Base-by-base conservation (phyloP, 306 rosid genomes). In the Ceratonia siliqua region DNA sequence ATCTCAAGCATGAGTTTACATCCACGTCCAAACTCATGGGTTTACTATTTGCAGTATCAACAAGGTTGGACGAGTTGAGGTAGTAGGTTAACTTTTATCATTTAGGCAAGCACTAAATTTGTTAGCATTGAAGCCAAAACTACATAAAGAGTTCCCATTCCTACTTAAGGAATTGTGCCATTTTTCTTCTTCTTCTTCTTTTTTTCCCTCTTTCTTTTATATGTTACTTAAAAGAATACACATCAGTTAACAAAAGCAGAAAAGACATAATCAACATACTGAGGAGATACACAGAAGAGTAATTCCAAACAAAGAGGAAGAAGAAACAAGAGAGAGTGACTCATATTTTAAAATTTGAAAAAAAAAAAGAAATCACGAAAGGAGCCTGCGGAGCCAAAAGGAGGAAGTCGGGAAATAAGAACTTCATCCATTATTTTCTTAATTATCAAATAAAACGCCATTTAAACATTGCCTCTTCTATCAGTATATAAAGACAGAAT, bases 1-100 rank as follows among this genome's bases (percentile, higher is more conserved):
- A 66, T 50, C 32, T 55, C 36, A 24, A 66, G 75, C 57, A 38
- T 21, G 46, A 80, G 4, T 75, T 38, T 62, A 50, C 66, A 56
- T 57, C 25, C 35, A 30, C 49, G 24, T 42, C 33, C 62, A 77
- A 30, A 4, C 25, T n/a, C 36, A 54, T 15, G 20, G 65, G 35
- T 28, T 21, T 14, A 21, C 12, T 27, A 39, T 39, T 62, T 21
- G 69, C 15, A 2, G 12, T 15, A 38, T 36, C 18, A 5, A 41
- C 33, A 41, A 39, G 39, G 11, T 2, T 22, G 13, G 4, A 24
- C 11, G 5, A 39, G 69, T 24, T 41, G 58, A 21, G 20, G 2
- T 13, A 41, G 35, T 18, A 62, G 46, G 25, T 41, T 20, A 62
- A 62, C n/a, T 35, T 22, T 11, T 8, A 62, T 14, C 22, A 30